Evolutionary conservation across 2,329 filamentous ascomycete species (phyloP).

Genomic region (Neophaeococcomyces mojaviensis): DNA sequence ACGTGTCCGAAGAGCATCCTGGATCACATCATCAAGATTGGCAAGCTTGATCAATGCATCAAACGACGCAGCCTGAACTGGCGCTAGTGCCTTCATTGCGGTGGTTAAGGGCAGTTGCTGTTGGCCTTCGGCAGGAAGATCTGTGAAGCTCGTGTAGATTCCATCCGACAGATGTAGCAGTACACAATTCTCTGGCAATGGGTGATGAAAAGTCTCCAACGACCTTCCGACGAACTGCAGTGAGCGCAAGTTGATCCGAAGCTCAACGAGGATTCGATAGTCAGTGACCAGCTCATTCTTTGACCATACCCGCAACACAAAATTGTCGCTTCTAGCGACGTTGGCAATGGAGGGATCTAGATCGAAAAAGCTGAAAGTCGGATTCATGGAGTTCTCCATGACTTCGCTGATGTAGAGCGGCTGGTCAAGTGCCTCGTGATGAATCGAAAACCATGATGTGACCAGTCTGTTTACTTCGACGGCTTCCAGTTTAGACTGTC

Average conservation of each 20-base stretch:
- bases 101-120: constrained; percentile 23
- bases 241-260: constrained; percentile 61
- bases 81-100: constrained; percentile 11
- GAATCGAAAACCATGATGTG: constrained; percentile 84
- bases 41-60: constrained; percentile 80
- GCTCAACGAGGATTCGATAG: constrained; percentile 62
- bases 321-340: constrained; percentile 57
- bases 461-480: constrained; percentile 64
- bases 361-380: constrained; percentile 80
- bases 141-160: constrained; percentile 67
- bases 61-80: constrained; percentile 62
- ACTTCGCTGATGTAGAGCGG: constrained; percentile 89
- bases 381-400: constrained; percentile 74
- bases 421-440: constrained; percentile 57
- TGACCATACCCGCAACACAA: constrained; percentile 70
- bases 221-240: constrained; percentile 71
- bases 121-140: constrained; percentile 48
- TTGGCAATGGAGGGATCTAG: constrained; percentile 55
- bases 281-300: constrained; percentile 46
- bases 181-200: constrained; percentile 72
- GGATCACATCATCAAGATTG: constrained; percentile 82
- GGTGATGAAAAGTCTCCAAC: constrained; percentile 57
- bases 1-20: constrained; percentile 75
- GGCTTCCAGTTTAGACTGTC: constrained; percentile 71
- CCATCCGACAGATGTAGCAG: constrained; percentile 81